Base-by-base conservation (phyloP, 2,329 filamentous ascomycete genomes). In the Trichoderma atroviride region DNA sequence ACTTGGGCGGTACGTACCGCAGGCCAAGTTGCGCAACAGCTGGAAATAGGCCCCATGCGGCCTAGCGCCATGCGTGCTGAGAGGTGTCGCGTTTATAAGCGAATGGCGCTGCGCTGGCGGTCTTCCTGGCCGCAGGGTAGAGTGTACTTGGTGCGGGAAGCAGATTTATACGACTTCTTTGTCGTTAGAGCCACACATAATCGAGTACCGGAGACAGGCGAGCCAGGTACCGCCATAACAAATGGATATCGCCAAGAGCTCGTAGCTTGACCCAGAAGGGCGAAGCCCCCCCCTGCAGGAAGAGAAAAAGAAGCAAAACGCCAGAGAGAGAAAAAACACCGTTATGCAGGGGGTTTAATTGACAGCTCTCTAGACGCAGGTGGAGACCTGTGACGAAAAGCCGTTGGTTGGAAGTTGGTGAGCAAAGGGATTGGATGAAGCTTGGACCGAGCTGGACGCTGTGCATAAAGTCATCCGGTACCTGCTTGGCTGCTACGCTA, bases 1-100 rank as follows among this genome's bases (percentile, higher is more conserved):
- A 57, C 55, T 31, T n/a, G 9, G 27, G 27, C 70, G 70, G 66
- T 70, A 71, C 68, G 58, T 69, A 69, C 66, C 58, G 24, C 50
- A 27, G 19, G 31, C 66, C 50, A 29, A 50, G 66, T 63, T 67
- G 53, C 64, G 64, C 64, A 55, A 67, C 55, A 67, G 55, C 53
- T 67, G 29, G 50, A 22, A 35, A 52, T 24, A 37, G 29, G 16
- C 64, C 22, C 27, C 24, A 57, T 63, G 24, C 14, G 58, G 66
- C 27, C 57, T 62, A 69, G 66, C 59, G 59, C 52, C 66, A 61
- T 61, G 65, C 40, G 35, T 47, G 55, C 37, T 50, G 13, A 55
- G 50, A 56, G 64, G 64, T 67, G 63, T 67, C 64, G 52, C 64
- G 55, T 59, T 52, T 67, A 33, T 58, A 37, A 59, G 61, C 61